Evolutionary conservation across 768 basidiomycete genomes (phyloP).

Genomic region (Macrolepiota fuliginosa): DNA sequence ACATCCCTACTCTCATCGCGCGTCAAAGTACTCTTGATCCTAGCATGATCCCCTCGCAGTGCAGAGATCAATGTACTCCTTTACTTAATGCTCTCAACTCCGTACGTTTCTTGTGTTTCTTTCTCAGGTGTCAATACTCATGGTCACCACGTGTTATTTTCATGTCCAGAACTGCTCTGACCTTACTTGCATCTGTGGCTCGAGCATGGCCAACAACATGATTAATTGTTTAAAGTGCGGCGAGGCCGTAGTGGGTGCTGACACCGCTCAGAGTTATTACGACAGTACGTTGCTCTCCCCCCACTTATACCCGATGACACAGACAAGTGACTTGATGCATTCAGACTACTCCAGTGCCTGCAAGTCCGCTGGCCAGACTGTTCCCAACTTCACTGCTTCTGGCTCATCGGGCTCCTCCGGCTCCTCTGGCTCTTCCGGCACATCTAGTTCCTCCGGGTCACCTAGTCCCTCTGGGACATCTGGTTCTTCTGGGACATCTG

Average conservation of each 20-base stretch:
- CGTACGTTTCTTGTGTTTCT: not conserved
- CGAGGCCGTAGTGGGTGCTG: not conserved
- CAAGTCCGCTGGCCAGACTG: not conserved
- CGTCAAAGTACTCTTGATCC: constrained; percentile 8
- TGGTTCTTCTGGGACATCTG: not conserved
- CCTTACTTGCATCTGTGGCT: constrained; percentile 3
- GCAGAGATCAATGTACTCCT: not conserved
- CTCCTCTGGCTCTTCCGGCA: not conserved
- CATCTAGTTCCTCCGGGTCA: not conserved
- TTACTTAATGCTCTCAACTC: not conserved
- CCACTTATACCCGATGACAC: not conserved
- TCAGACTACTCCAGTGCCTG: constrained; percentile 6
- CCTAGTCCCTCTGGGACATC: not conserved
- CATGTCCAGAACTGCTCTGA: not conserved
- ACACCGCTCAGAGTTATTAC: not conserved
- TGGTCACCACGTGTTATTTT: not conserved
- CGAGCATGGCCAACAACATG: not conserved
- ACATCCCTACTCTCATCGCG: not conserved
- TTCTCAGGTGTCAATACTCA: not conserved
- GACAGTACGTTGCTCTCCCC: not conserved
- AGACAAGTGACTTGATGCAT: not conserved
- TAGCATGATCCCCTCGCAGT: not conserved
- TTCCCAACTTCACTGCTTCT: not conserved
- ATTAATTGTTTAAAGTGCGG: not conserved
- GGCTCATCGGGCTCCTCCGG: not conserved